phyloP scores from a whole-genome alignment of 495 filamentous ascomycete species.

The Tricharina praecox region DNA sequence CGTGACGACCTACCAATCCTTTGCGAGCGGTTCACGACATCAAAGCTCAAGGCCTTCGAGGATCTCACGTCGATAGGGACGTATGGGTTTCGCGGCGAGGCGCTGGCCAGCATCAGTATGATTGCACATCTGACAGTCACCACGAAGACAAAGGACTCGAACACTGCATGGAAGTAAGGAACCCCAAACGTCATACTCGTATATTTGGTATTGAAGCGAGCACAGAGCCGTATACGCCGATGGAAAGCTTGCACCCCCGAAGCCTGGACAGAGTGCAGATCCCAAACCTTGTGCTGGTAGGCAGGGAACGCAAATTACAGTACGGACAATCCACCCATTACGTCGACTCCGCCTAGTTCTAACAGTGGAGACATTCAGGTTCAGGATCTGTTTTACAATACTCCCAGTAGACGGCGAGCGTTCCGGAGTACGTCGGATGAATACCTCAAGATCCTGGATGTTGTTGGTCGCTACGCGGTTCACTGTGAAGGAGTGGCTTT shows the following conservation, averaged over 20 bases:
- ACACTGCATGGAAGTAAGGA: conserved; percentile 60
- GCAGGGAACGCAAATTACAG: conserved; percentile 91
- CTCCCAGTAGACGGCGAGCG: conserved; percentile 71
- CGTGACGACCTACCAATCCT: conserved; percentile 83
- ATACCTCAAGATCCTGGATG: conserved; percentile 93
- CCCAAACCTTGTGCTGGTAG: conserved; percentile 80
- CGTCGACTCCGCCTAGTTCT: background rate
- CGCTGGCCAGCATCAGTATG: conserved; percentile 94
- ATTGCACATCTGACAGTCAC: conserved; percentile 92
- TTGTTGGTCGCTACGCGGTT: conserved; percentile 87
- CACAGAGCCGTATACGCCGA: conserved; percentile 58
- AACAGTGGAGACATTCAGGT: conserved; percentile 37
- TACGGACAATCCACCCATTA: conserved; percentile 28
- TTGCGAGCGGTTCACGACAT: conserved; percentile 94
- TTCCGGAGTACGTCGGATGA: conserved; percentile 89
- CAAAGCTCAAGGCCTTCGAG: conserved; percentile 88
- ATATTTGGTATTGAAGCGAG: background rate
- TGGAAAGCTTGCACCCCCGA: conserved; percentile 67
- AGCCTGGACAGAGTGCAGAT: conserved; percentile 79
- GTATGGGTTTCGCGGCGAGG: conserved; percentile 95
- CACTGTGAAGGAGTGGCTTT: conserved; percentile 85
- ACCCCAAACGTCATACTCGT: no score
- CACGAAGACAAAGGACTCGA: conserved; percentile 78
- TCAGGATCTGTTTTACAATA: conserved; percentile 94
- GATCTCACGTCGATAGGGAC: conserved; percentile 82